Evolutionary conservation across 139 green algal genomes (phyloP).

Genomic region (Auxenochlorella pyrenoidosa): DNA sequence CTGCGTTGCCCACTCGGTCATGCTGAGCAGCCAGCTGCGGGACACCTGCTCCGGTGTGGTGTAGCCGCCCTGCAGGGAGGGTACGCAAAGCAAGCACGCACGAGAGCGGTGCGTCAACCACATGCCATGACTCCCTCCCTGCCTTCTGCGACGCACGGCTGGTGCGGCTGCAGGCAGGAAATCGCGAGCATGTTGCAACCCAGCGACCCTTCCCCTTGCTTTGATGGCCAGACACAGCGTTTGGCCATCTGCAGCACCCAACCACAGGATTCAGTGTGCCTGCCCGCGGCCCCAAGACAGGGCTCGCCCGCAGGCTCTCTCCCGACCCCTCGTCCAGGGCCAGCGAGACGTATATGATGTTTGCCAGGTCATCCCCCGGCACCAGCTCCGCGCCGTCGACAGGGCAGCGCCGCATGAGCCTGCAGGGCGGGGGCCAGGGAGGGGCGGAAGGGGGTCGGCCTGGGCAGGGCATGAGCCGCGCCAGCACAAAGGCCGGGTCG

Average conservation of each 20-base stretch:
- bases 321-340: constrained; percentile 50
- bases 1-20: constrained; percentile 61
- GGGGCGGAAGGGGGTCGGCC: no score
- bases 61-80: constrained; percentile 50
- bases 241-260: no score
- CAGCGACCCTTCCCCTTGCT: no score
- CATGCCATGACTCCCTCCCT: no score
- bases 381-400: constrained; percentile 55
- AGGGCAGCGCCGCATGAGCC: constrained; percentile 52
- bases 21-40: constrained; percentile 56
- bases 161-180: background rate
- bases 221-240: no score
- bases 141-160: background rate
- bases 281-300: background rate
- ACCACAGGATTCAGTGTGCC: no score
- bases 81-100: background rate
- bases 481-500: no score
- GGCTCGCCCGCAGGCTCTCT: constrained; percentile 12
- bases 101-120: background rate
- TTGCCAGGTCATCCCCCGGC: constrained; percentile 44
- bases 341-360: constrained; percentile 61
- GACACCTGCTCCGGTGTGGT: constrained; percentile 49
- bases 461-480: no score
- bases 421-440: no score
- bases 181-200: no score